Conservation (phyloP, 2,329 filamentous ascomycete species). For the Neonectria magnoliae region DNA sequence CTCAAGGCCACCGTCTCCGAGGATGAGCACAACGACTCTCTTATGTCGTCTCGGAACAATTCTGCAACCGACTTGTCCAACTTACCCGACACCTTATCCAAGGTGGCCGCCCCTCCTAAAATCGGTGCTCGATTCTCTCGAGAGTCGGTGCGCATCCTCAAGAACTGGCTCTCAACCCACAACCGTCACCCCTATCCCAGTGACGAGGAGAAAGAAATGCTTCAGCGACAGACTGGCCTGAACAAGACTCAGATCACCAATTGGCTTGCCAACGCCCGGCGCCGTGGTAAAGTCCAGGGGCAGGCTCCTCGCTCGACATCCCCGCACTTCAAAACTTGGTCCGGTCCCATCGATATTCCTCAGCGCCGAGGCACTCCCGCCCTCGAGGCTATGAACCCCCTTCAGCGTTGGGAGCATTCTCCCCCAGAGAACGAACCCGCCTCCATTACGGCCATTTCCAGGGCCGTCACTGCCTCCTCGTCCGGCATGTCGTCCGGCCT, state of each 20-base stretch:
- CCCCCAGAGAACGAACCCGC: conserved; percentile 70
- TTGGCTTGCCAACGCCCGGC: conserved; percentile 90
- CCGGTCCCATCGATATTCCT: conserved; percentile 78
- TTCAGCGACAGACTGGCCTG: conserved; percentile 82
- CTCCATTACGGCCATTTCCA: conserved; percentile 66
- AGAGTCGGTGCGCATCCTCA: conserved; percentile 81
- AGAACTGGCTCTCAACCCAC: conserved; percentile 85
- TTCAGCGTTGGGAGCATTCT: conserved; percentile 69
- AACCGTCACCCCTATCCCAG: conserved; percentile 87
- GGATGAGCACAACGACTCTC: conserved; percentile 38
- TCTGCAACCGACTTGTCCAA: conserved; percentile 44
- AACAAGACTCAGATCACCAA: conserved; percentile 87
- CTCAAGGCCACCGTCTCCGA: conserved; percentile 49
- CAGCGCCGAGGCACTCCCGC: conserved; percentile 65
- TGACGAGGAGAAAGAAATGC: conserved; percentile 83
- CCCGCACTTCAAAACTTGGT: conserved; percentile 70
- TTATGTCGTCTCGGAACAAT: conserved; percentile 38
- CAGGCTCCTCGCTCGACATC: conserved; percentile 74
- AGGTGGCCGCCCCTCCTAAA: conserved; percentile 60
- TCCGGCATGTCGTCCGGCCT: conserved; percentile 64
- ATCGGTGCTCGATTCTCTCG: conserved; percentile 81
- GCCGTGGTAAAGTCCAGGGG: conserved; percentile 79
- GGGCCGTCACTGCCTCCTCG: conserved; percentile 64
- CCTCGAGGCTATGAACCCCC: conserved; percentile 63
- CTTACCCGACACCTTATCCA: conserved; percentile 38